Conservation (phyloP, 352 stramenopile species). For the Aphanomyces astaci region DNA sequence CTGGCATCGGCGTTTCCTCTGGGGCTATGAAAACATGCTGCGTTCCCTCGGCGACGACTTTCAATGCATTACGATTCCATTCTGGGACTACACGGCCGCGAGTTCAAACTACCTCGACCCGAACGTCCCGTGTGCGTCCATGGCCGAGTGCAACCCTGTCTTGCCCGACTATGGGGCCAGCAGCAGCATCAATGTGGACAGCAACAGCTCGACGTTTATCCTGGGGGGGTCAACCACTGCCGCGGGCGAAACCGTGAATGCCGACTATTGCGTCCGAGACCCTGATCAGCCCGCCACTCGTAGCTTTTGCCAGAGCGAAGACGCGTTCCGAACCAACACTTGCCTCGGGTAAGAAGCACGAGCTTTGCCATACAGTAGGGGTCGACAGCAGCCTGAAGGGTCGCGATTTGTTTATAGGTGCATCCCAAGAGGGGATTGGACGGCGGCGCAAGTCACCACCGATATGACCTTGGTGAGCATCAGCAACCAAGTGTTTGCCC, state of each 20-base stretch:
- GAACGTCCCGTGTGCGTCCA: background rate
- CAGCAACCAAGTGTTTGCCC: slow-evolving; percentile 1
- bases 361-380: too few species aligned
- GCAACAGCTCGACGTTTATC: background rate
- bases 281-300: background rate
- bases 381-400: too few species aligned
- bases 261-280: background rate
- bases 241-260: background rate
- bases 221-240: background rate
- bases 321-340: background rate
- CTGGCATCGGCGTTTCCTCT: slow-evolving; percentile 32
- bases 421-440: slow-evolving; percentile 65
- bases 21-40: slow-evolving; percentile 40
- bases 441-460: slow-evolving; percentile 37
- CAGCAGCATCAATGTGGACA: background rate
- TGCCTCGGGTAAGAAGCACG: slow-evolving; percentile 12
- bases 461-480: slow-evolving; percentile 34
- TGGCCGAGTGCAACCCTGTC: background rate
- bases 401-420: too few species aligned
- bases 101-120: slow-evolving; percentile 2
- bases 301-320: slow-evolving; percentile 60
- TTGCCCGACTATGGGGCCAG: background rate
- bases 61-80: slow-evolving; percentile 29
- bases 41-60: slow-evolving; percentile 28
- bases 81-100: slow-evolving; percentile 23